A percentile compares a stretch with the other conserved stretches of the same genome.
Conservation (phyloP, 1,284 basidiomycete species). For the Tetrapyrgos nigripes region DNA sequence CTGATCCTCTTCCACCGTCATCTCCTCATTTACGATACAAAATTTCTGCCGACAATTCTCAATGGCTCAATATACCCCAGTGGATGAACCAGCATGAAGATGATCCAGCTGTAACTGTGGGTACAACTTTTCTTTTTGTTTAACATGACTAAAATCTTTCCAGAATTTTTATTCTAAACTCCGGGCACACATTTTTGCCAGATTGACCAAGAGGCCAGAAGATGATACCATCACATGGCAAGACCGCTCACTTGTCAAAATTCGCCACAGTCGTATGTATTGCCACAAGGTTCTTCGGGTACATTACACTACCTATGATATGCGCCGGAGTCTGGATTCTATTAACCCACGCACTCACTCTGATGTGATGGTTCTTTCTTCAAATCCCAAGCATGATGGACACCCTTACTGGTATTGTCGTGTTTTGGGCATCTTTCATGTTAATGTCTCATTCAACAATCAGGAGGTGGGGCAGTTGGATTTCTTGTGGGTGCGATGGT, state of each 20-base stretch:
- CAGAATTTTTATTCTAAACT: not conserved
- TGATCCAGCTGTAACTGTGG: no score
- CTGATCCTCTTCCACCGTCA: not conserved
- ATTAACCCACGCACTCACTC: conserved; percentile 37
- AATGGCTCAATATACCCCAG: not conserved
- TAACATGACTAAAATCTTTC: no score
- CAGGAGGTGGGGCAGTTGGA: not conserved
- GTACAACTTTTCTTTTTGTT: no score
- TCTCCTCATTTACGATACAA: not conserved
- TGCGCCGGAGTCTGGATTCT: conserved; percentile 37
- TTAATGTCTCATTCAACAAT: conserved; percentile 34
- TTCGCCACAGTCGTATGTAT: conserved; percentile 18
- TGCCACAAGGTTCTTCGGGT: conserved; percentile 27
- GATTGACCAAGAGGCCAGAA: not conserved
- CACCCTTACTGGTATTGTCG: conserved; percentile 18
- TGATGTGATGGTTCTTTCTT: conserved; percentile 35
- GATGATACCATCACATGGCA: not conserved
- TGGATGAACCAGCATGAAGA: not conserved
- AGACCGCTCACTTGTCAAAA: not conserved
- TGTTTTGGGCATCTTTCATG: conserved; percentile 22
- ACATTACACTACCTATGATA: conserved; percentile 40
- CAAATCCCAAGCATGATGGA: no score
- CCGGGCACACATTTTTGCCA: not conserved
- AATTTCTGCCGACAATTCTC: not conserved
- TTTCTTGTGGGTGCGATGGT: conserved; percentile 6